These are phyloP conservation scores for Nicotiana rustica DNA, from an alignment of 305 asterid genomes.

Conservation along the genomic window DNA sequence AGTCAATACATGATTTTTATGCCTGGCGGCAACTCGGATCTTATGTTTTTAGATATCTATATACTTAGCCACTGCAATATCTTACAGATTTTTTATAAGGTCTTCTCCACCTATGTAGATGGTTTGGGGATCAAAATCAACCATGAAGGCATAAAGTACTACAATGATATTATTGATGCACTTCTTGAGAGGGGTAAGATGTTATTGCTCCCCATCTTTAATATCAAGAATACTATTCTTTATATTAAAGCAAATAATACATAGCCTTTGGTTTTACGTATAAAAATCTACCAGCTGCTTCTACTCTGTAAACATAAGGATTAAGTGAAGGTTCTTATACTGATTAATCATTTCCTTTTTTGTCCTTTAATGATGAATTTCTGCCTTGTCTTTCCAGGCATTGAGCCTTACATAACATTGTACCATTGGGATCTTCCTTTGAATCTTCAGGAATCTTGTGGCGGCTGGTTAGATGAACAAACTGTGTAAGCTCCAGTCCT, in stretches of 20 bases:
- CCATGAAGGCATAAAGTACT: constrained; percentile 57
- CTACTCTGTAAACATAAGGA: not conserved
- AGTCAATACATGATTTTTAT: not conserved
- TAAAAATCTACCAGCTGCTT: not conserved
- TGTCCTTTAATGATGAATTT: constrained; percentile 17
- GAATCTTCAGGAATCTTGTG: constrained; percentile 51
- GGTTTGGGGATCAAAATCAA: constrained; percentile 63
- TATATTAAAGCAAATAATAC: not conserved
- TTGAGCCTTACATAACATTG: constrained; percentile 56
- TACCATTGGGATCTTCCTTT: constrained; percentile 45
- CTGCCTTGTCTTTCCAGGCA: constrained; percentile 44
- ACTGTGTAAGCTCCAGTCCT: constrained; percentile 49
- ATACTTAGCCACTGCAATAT: constrained; percentile 11
- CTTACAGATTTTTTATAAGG: constrained; percentile 13
- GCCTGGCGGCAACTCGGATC: not conserved
- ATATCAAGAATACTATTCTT: not conserved
- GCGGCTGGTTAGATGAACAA: constrained; percentile 59
- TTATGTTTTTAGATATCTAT: constrained; percentile 10
- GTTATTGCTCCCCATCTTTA: not conserved
- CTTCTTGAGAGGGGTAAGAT: constrained; percentile 56
- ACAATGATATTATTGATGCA: constrained; percentile 56
- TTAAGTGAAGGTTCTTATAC: not conserved
- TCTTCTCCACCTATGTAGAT: constrained; percentile 47
- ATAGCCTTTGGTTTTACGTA: not conserved
- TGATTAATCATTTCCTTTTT: not conserved